These are phyloP conservation scores for Tetrapisispora arboricola DNA, from an alignment of 805 yeast species.

Conservation along the genomic window DNA sequence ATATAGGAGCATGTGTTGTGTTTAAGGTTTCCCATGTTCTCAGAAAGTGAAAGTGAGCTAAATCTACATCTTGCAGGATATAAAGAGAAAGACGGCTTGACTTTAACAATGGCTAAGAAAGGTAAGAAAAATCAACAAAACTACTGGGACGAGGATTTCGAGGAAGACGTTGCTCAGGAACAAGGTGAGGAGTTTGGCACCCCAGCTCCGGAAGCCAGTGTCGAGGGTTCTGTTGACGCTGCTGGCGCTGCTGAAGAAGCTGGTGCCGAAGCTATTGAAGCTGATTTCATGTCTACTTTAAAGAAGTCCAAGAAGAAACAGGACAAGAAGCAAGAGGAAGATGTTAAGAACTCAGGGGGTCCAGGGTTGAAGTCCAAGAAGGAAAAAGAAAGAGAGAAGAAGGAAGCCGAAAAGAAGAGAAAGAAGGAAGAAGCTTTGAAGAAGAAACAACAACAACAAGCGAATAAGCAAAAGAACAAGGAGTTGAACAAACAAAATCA, in stretches of 20 bases:
- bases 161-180: slow-evolving; percentile 38
- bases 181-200: slow-evolving; percentile 44
- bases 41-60: no score
- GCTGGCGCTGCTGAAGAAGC: slow-evolving; percentile 20
- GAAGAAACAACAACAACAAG: slow-evolving; percentile 66
- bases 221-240: slow-evolving; percentile 6
- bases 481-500: slow-evolving; percentile 35
- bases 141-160: slow-evolving; percentile 71
- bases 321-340: slow-evolving; percentile 52
- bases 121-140: slow-evolving; percentile 63
- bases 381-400: slow-evolving; percentile 91
- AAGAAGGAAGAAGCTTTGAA: slow-evolving; percentile 85
- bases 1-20: no score
- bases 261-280: slow-evolving; percentile 37
- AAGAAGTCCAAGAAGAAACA: slow-evolving; percentile 70
- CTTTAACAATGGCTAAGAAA: slow-evolving; percentile 34
- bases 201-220: slow-evolving; percentile 20
- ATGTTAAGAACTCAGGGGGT: slow-evolving; percentile 36
- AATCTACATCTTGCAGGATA: no score
- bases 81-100: no score
- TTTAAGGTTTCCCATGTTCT: no score
- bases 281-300: slow-evolving; percentile 76
- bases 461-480: slow-evolving; percentile 47
- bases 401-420: slow-evolving; percentile 79
- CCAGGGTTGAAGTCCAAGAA: slow-evolving; percentile 82